Base-by-base conservation (phyloP, 1,139 yeast genomes). In the Candida neerlandica region DNA sequence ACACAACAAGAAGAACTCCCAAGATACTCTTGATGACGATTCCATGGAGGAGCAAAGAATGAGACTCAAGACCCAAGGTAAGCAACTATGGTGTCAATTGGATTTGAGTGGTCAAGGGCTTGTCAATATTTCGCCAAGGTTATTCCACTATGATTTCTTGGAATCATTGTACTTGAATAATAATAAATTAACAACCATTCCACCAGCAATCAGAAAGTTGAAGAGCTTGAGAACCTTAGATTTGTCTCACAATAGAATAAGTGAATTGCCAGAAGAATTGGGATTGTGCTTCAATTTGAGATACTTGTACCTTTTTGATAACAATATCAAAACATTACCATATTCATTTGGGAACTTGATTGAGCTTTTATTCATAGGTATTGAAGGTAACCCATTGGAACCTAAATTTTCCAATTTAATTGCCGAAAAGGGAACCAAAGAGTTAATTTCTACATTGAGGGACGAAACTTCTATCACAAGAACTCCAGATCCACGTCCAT, bases 91-190 rank as follows among this genome's bases (percentile, higher is more conserved):
- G 99, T 88, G 96, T 49, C 95, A 94, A 23, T 75, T 95, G 57
- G 99, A 95, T 71, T 75, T 94, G 56, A 84, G 96, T 58, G 97
- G 97, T 50, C 96, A 94, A 68, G 91, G 96, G 21, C 74, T 94
- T 48, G 76, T 83, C 55, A 80, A 82, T 54, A 61, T 92, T 41
- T 82, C 91, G 14, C 83, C 87, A 23, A 86, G 85, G 59, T 70
- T 95, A 50, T 90, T 91, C 73, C 84, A 84, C 46, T 95, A 91
- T 67, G 81, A 82, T 53, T 95, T 95, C 62, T 78, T 95, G 62
- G 96, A 95, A 62, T 86, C 94, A 53, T 77, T 95, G 50, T 94
- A 88, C 65, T 73, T 95, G 62, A 89, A 87, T 68, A 96, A 96
- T 63, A 95, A 95, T 67, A 86, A 86, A 59, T 75, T 95, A 57